Base-by-base conservation (phyloP, 2,329 filamentous ascomycete genomes). In the Paraphoma sp. region DNA sequence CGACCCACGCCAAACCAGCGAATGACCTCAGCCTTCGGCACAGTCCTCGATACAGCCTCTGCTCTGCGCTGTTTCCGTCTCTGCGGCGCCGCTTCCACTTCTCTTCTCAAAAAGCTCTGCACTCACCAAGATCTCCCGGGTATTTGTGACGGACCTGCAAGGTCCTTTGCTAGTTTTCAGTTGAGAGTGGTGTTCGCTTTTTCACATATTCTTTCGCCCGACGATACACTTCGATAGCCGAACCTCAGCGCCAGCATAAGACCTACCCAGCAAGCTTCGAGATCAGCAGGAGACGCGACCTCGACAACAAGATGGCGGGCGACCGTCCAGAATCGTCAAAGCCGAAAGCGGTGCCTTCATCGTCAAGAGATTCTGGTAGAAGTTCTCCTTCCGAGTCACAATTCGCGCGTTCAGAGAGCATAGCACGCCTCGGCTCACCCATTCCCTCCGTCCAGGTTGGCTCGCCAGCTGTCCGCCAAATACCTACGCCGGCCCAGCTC, bases 341-440 rank as follows among this genome's bases (percentile, higher is more conserved):
- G 38, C 67, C 74, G 12, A 61, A 62, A 50, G 64, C 69, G 12
- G 69, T 75, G 29, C 72, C 73, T 33, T 69, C 68, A 6, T 60
- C 67, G 17, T 67, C 72, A 40, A 60, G 62, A 45, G 57, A 55
- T 30, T 69, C 69, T 16, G 67, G 64, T 33, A 65, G 58, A 10
- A 67, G 62, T 56, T 75, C 74, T 29, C 70, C 71, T 30, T 61
- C 65, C 30, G 43, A 64, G 28, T 65, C 69, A 44, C 79, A 80
- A 29, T 72, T 80, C 31, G 78, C 78, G 41, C 77, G 82, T 70
- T 83, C 83, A 53, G 79, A 81, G 18, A 83, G 83, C 14, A 85
- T 80, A n/a, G 83, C 82, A 48, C 79, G 84, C 45, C 74, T 86
- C 40, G 83, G 82, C 40, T 86, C 84, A 7, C 84, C 84, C 3